Evolutionary conservation across 805 yeast species (phyloP).

Genomic region (Ogataea corticis): DNA sequence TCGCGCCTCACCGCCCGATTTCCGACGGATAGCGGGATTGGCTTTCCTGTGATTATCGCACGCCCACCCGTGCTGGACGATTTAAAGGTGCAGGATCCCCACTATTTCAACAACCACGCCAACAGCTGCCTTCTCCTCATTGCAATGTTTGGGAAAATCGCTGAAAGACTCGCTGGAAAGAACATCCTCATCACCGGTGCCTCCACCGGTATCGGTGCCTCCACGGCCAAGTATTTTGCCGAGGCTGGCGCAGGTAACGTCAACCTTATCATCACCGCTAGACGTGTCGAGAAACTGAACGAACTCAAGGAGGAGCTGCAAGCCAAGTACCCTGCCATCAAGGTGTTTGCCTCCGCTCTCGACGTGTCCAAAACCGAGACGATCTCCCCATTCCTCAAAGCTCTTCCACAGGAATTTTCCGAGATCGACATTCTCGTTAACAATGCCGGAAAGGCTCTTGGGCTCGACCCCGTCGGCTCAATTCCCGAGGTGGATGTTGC

Average conservation of each 20-base stretch:
- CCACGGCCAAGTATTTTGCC: constrained; percentile 87
- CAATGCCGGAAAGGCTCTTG: constrained; percentile 81
- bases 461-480: constrained; percentile 73
- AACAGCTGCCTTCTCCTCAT: background rate
- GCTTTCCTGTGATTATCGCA: constrained; percentile 6
- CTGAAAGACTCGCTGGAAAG: constrained; percentile 78
- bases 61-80: background rate
- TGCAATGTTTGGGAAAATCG: constrained; percentile 50
- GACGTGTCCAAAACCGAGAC: constrained; percentile 46
- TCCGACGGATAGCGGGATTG: constrained; percentile 4
- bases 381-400: constrained; percentile 44
- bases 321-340: constrained; percentile 35
- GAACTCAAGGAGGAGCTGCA: constrained; percentile 40
- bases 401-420: constrained; percentile 46
- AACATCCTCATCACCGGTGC: constrained; percentile 92
- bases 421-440: constrained; percentile 68
- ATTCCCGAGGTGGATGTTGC: constrained; percentile 64
- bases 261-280: constrained; percentile 52
- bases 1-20: background rate
- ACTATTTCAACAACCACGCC: no score
- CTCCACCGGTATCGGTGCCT: constrained; percentile 91
- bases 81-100: background rate
- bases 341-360: constrained; percentile 37
- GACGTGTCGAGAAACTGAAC: constrained; percentile 49
- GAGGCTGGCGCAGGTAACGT: constrained; percentile 53